Percentiles rank a stretch among this genome's conserved stretches.
These are phyloP conservation scores for Colletotrichum lini DNA, from an alignment of 2,329 filamentous ascomycete genomes.

Conservation along the genomic window DNA sequence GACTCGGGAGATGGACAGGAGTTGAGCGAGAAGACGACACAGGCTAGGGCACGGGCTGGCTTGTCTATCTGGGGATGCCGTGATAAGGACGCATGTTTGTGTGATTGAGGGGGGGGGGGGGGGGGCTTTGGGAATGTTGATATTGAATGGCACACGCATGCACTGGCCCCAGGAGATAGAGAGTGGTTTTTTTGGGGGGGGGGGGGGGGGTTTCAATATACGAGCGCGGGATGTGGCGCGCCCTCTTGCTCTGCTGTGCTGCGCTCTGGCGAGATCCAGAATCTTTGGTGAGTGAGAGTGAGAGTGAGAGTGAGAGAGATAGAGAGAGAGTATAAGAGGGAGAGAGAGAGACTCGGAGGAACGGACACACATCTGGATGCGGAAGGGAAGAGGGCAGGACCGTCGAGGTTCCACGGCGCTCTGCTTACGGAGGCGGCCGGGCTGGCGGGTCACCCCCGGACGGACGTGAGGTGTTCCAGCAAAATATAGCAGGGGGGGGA, in stretches of 20 bases:
- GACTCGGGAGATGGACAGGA: conserved; percentile 38
- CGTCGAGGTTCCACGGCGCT: not conserved
- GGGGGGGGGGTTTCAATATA: not conserved
- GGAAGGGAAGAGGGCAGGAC: not conserved
- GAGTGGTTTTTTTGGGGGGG: too few relatives aligned
- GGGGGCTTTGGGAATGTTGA: not conserved
- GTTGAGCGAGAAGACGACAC: not conserved
- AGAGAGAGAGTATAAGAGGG: too few relatives aligned
- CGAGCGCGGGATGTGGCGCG: not conserved
- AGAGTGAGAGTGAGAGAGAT: not conserved
- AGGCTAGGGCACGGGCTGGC: not conserved
- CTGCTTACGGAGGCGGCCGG: not conserved
- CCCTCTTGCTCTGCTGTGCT: not conserved
- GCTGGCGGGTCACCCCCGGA: not conserved
- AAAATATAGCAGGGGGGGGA: not conserved
- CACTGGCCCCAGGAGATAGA: not conserved
- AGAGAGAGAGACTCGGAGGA: not conserved
- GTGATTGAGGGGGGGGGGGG: not conserved
- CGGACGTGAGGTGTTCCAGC: too few relatives aligned
- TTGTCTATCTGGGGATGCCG: not conserved
- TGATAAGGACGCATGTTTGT: conserved; percentile 9
- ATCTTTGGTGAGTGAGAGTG: not conserved
- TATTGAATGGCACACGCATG: conserved; percentile 3
- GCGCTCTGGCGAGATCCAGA: not conserved
- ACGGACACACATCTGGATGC: not conserved